Conservation (phyloP, 176 grass and related monocot species). For the Phoenix roebelenii region DNA sequence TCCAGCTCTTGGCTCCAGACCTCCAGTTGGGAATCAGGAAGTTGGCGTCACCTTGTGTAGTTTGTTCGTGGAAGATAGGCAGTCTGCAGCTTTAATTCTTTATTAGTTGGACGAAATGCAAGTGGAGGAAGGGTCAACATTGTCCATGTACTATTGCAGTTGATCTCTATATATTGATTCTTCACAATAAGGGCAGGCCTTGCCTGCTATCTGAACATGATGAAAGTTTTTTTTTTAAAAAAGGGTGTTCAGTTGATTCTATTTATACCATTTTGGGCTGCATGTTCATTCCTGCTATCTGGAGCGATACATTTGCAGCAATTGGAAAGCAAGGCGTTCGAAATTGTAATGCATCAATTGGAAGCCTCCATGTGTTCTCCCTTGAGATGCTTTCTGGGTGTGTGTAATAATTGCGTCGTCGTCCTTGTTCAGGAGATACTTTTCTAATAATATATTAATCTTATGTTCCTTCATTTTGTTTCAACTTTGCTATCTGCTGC, state of each 20-base stretch:
- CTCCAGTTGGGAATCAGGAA: not conserved
- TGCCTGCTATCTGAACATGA: not conserved
- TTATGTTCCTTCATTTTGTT: too few species aligned
- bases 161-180: constrained; percentile 10
- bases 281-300: not conserved
- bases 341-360: too few species aligned
- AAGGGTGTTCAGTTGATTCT: not conserved
- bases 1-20: not conserved
- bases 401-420: too few species aligned
- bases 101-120: constrained; percentile 3
- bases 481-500: too few species aligned
- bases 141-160: constrained; percentile 11
- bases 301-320: too few species aligned
- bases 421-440: too few species aligned
- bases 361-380: too few species aligned
- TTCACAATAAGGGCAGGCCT: constrained; percentile 15
- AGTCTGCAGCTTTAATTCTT: constrained; percentile 4
- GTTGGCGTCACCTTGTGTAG: not conserved
- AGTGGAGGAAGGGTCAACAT: not conserved
- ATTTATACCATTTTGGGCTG: not conserved
- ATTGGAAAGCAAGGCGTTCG: too few species aligned
- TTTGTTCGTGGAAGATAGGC: constrained; percentile 1
- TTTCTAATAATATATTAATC: too few species aligned
- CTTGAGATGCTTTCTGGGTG: too few species aligned
- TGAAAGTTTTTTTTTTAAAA: too few species aligned